A percentile compares a stretch with the other conserved stretches of the same genome.
phyloP scores from a whole-genome alignment of 2,329 filamentous ascomycete genomes.

The Aspergillus pseudotamarii region DNA sequence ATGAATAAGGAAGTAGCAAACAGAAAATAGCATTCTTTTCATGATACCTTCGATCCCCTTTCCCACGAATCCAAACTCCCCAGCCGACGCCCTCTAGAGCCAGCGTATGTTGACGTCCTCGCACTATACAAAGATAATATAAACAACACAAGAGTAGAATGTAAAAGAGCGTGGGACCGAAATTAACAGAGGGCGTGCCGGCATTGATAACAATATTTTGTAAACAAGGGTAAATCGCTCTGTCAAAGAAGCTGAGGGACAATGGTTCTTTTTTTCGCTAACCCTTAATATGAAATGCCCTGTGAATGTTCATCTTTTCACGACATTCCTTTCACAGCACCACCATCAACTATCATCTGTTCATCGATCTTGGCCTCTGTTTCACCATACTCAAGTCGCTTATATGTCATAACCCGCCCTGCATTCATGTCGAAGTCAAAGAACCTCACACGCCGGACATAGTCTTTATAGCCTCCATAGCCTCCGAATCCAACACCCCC shows the following conservation, averaged over 20 bases:
- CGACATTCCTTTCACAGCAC: constrained; percentile 49
- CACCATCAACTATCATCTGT: constrained; percentile 63
- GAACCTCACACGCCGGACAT: constrained; percentile 78
- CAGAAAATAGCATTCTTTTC: neutral
- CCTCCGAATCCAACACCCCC: constrained; percentile 91
- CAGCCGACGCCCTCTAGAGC: neutral
- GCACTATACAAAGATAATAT: neutral
- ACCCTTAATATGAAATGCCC: neutral
- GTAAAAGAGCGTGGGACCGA: neutral
- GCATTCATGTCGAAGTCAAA: constrained; percentile 94
- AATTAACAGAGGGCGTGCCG: neutral
- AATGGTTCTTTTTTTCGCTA: neutral
- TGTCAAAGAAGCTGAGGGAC: neutral
- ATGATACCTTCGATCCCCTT: neutral
- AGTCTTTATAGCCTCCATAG: constrained; percentile 88
- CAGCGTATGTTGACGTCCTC: neutral
- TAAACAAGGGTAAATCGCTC: neutral
- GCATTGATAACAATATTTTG: neutral
- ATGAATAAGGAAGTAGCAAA: neutral
- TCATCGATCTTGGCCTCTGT: constrained; percentile 58
- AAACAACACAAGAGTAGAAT: neutral
- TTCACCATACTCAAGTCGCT: constrained; percentile 73
- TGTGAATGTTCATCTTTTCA: constrained; percentile 4
- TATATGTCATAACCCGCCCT: constrained; percentile 87
- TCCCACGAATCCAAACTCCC: neutral